Evolutionary conservation across 345 rosid genomes (phyloP).

Genomic region (Eucalyptus marginata): DNA sequence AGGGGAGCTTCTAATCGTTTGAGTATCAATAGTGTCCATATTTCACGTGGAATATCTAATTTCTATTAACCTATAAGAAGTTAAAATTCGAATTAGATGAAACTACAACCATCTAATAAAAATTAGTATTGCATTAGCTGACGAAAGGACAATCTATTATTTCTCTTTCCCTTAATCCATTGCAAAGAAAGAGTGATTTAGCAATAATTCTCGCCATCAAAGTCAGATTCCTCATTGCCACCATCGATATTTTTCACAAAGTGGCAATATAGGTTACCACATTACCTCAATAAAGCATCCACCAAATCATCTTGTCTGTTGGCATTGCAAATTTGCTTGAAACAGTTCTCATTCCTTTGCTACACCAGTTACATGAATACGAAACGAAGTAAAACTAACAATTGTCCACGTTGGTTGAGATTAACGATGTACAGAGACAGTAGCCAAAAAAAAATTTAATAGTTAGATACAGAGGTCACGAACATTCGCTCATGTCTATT

Average conservation of each 20-base stretch:
- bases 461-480: neutral
- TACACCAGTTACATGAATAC: neutral
- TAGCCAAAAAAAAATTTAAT: neutral
- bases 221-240: neutral
- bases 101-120: neutral
- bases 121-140: neutral
- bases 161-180: neutral
- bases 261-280: neutral
- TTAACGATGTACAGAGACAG: neutral
- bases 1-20: neutral
- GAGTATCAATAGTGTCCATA: neutral
- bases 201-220: neutral
- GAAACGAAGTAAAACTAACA: neutral
- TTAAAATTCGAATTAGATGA: neutral
- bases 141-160: neutral
- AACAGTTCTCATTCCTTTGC: neutral
- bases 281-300: neutral
- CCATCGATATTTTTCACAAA: neutral
- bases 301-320: neutral
- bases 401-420: neutral
- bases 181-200: neutral
- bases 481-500: neutral
- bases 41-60: neutral
- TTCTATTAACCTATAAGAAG: neutral
- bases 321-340: neutral